These are phyloP conservation scores for Monosporascus sp. DNA, from an alignment of 2,329 filamentous ascomycete species.

Conservation along the genomic window DNA sequence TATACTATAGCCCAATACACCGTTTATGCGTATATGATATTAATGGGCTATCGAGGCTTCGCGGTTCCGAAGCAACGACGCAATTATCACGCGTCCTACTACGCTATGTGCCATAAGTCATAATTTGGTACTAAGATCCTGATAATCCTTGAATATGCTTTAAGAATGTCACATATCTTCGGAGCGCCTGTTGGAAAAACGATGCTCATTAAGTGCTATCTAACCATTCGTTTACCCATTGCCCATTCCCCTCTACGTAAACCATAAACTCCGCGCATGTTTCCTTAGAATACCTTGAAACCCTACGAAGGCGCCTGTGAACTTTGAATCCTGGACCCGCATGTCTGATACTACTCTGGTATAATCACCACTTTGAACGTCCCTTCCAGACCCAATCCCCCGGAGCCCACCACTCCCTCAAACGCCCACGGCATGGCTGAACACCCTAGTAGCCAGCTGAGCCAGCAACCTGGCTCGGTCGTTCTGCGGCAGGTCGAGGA, in stretches of 20 bases:
- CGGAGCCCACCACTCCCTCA: conserved; percentile 16
- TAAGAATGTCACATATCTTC: too few species aligned
- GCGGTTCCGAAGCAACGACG: too few species aligned
- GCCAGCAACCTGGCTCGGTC: conserved; percentile 78
- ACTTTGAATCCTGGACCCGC: background rate
- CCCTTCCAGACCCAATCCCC: background rate
- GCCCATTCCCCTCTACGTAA: background rate
- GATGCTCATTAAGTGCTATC: background rate
- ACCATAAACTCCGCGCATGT: background rate
- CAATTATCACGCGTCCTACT: too few species aligned
- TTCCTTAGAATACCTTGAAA: background rate
- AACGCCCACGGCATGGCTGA: conserved; percentile 69
- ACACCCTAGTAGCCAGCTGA: conserved; percentile 81
- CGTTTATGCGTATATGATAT: too few species aligned
- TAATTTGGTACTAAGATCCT: background rate
- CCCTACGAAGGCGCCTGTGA: background rate
- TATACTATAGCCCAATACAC: too few species aligned
- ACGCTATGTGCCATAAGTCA: too few species aligned
- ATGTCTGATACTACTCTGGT: background rate
- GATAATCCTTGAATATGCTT: too few species aligned
- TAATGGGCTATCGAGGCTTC: too few species aligned
- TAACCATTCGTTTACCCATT: background rate
- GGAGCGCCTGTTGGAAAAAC: too few species aligned
- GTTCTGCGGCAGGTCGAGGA: conserved; percentile 75
- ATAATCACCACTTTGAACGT: background rate